Conservation (phyloP, 2,329 filamentous ascomycete genomes). For the Phyllachora maydis region DNA sequence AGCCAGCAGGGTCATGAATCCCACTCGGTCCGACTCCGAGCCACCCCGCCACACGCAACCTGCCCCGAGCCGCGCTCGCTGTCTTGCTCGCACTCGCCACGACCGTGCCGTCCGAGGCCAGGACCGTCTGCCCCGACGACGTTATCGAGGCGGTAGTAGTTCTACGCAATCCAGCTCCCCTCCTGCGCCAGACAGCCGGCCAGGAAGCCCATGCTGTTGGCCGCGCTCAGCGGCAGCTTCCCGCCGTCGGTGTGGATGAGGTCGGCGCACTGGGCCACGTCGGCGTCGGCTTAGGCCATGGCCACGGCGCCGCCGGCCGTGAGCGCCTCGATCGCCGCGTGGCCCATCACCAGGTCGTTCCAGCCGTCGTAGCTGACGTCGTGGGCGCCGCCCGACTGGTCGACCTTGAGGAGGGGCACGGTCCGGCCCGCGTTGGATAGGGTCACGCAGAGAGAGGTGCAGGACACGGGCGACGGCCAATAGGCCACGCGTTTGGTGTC, state of each 20-base stretch:
- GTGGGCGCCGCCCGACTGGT: slow-evolving; percentile 31
- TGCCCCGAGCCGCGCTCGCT: no score
- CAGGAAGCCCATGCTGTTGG: slow-evolving; percentile 35
- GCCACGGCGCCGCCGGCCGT: slow-evolving; percentile 24
- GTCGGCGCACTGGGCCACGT: slow-evolving; percentile 23
- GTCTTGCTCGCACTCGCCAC: no score
- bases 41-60: no score
- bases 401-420: slow-evolving; percentile 36
- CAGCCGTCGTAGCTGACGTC: slow-evolving; percentile 40
- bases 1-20: no score
- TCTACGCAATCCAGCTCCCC: slow-evolving; percentile 28
- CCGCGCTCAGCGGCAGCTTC: slow-evolving; percentile 30
- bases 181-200: slow-evolving; percentile 20
- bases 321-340: slow-evolving; percentile 22
- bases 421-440: slow-evolving; percentile 24
- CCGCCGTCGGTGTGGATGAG: slow-evolving; percentile 24
- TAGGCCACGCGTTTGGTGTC: slow-evolving; percentile 39
- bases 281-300: slow-evolving; percentile 27
- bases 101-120: no score
- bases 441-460: slow-evolving; percentile 34
- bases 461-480: slow-evolving; percentile 31
- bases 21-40: no score
- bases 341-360: slow-evolving; percentile 33
- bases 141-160: no score
- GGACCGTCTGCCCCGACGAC: no score